Evolutionary conservation across 164 flowering plant genomes (phyloP).

Genomic region (grape (Vitis vinifera)): ASM3070453v1 NC_081806.1:4240501-4241000

Average conservation of each 20-base stretch:
- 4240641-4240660: neutral
- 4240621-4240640: conserved; percentile 4
- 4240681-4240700: neutral
- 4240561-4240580: conserved; percentile 58
- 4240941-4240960: conserved; percentile 37
- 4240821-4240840: conserved; percentile 64
- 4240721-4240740: neutral
- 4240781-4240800: conserved; percentile 79
- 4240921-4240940: conserved; percentile 51
- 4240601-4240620: conserved; percentile 24
- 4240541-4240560: conserved; percentile 94
- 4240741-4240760: conserved; percentile 41
- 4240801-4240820: conserved; percentile 61
- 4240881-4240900: conserved; percentile 87
- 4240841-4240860: conserved; percentile 78
- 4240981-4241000: conserved; percentile 85
- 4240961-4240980: conserved; percentile 75
- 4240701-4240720: neutral
- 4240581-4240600: conserved; percentile 22
- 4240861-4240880: conserved; percentile 79
- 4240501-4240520: conserved; percentile 80
- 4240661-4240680: neutral
- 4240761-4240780: conserved; percentile 64
- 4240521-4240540: conserved; percentile 79
- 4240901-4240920: conserved; percentile 65